Conservation (phyloP, 805 yeast species). For the Pichia gijzeniarum region DNA sequence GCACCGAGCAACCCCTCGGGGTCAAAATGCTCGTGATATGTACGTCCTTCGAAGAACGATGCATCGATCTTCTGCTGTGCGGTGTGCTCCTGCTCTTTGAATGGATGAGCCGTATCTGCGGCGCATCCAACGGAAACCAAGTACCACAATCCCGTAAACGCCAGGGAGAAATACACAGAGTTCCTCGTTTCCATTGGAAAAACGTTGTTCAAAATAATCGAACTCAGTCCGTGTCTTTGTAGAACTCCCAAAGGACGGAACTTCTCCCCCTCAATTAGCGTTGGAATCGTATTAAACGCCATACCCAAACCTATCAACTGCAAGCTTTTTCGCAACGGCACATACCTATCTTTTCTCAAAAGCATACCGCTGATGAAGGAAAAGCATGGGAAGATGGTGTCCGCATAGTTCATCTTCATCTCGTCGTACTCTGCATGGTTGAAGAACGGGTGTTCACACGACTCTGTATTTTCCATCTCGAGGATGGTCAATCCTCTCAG, state of each 20-base stretch:
- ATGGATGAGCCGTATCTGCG: constrained; percentile 23
- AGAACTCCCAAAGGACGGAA: constrained; percentile 18
- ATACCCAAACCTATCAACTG: constrained; percentile 18
- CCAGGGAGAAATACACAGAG: constrained; percentile 5
- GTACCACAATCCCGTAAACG: constrained; percentile 24
- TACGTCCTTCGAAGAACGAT: constrained; percentile 17
- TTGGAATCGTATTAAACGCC: constrained; percentile 16
- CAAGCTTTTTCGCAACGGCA: constrained; percentile 13
- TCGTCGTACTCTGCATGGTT: constrained; percentile 18
- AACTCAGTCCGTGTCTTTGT: constrained; percentile 19
- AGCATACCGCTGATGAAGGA: constrained; percentile 17
- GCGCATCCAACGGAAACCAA: constrained; percentile 21
- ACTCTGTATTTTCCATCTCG: constrained; percentile 18
- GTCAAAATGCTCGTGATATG: constrained; percentile 26
- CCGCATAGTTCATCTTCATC: constrained; percentile 17
- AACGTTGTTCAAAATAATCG: constrained; percentile 14
- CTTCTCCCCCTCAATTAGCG: constrained; percentile 10
- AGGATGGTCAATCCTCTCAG: constrained; percentile 17
- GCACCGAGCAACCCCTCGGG: constrained; percentile 35
- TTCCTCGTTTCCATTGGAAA: constrained; percentile 1
- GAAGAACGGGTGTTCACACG: constrained; percentile 14
- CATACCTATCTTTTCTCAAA: background rate
- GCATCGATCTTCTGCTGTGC: constrained; percentile 30
- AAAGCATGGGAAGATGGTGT: constrained; percentile 20
- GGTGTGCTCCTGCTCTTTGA: constrained; percentile 19